phyloP scores from a whole-genome alignment of 305 asterid genomes.

The Plantago coronopus region DNA sequence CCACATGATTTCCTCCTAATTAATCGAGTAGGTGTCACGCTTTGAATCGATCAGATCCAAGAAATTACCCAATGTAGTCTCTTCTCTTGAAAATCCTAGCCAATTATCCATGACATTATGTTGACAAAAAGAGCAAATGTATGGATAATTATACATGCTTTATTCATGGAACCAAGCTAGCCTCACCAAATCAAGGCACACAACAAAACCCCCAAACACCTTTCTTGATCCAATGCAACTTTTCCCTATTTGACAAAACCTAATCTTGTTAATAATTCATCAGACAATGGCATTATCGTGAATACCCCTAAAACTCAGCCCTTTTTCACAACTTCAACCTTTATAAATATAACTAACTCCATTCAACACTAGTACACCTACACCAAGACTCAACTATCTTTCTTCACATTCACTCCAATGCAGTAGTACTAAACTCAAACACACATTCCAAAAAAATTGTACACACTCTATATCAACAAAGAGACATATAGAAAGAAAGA shows the following conservation, averaged over 20 bases:
- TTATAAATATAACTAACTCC: conserved; percentile 40
- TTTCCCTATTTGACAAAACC: conserved; percentile 34
- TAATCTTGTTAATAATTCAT: conserved; percentile 14
- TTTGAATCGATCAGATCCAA: background rate
- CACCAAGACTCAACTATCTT: conserved; percentile 22
- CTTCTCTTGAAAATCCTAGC: background rate
- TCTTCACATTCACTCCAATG: conserved; percentile 24
- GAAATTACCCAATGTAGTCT: background rate
- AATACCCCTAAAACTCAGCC: conserved; percentile 23
- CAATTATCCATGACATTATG: background rate
- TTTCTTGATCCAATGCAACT: conserved; percentile 7
- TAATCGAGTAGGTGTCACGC: background rate
- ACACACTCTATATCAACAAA: background rate
- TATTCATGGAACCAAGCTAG: conserved; percentile 40
- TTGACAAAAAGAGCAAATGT: conserved; percentile 3
- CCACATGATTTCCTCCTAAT: no score
- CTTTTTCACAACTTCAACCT: conserved; percentile 5
- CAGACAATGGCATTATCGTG: conserved; percentile 34
- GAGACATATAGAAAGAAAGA: background rate
- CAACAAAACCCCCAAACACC: conserved; percentile 14
- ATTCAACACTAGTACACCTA: conserved; percentile 12
- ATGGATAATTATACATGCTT: conserved; percentile 15
- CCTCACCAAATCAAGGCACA: conserved; percentile 35
- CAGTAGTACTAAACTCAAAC: background rate
- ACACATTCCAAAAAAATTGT: background rate